Evolutionary conservation across 768 basidiomycete genomes (phyloP).

Genomic region (Dentipellis fragilis): DNA sequence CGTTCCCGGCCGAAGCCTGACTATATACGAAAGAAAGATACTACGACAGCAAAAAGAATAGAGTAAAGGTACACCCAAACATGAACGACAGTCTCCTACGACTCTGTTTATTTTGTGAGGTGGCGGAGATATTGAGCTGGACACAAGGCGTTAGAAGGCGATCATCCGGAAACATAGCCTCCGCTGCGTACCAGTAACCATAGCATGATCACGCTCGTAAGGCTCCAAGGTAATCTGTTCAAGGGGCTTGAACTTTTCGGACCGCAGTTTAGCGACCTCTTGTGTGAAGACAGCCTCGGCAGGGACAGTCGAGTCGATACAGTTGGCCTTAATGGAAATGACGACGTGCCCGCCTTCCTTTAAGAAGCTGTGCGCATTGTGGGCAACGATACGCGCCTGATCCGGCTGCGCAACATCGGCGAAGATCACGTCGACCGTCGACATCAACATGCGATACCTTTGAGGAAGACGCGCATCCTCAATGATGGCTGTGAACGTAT

Average conservation of each 20-base stretch:
- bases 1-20: not conserved
- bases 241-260: slow-evolving; percentile 79
- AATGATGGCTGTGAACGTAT: slow-evolving; percentile 60
- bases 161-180: too few relatives aligned
- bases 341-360: slow-evolving; percentile 88
- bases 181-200: slow-evolving; percentile 61
- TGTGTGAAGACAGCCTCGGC: slow-evolving; percentile 83
- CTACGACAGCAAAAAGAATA: slow-evolving; percentile 5
- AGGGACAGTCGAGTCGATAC: slow-evolving; percentile 93
- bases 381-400: slow-evolving; percentile 91
- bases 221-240: slow-evolving; percentile 95
- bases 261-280: slow-evolving; percentile 75
- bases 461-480: slow-evolving; percentile 96
- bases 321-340: slow-evolving; percentile 98
- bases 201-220: slow-evolving; percentile 85
- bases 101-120: slow-evolving; percentile 14
- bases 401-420: slow-evolving; percentile 98
- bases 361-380: slow-evolving; percentile 92
- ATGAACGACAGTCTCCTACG: not conserved
- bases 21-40: slow-evolving; percentile 5
- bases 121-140: slow-evolving; percentile 41
- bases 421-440: slow-evolving; percentile 94
- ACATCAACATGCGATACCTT: slow-evolving; percentile 94
- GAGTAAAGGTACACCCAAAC: slow-evolving; percentile 9
- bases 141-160: not conserved